phyloP scores from a whole-genome alignment of 306 rosid genomes.

The Cyamopsis tetragonoloba region DNA sequence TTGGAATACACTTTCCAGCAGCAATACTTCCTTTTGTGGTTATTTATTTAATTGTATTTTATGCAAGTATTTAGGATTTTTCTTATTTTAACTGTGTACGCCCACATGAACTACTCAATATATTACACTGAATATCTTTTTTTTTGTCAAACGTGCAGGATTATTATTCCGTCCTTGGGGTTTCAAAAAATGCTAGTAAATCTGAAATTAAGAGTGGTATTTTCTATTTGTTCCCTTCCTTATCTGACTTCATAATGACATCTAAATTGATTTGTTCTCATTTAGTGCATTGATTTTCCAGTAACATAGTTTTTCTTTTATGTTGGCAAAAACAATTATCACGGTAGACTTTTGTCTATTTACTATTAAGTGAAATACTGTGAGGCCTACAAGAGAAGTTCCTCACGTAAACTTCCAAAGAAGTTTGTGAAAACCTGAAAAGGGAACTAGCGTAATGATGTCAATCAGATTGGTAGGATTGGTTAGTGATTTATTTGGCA shows the following conservation, averaged over 20 bases:
- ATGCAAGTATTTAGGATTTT: neutral
- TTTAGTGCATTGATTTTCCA: neutral
- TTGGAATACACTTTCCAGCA: constrained; percentile 8
- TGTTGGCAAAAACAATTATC: neutral
- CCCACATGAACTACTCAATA: neutral
- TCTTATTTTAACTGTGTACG: neutral
- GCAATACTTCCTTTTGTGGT: neutral
- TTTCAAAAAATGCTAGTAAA: constrained; percentile 79
- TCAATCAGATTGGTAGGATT: neutral
- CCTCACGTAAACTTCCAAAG: neutral
- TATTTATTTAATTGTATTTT: neutral
- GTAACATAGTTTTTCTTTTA: neutral
- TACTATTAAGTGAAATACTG: neutral
- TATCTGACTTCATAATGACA: neutral
- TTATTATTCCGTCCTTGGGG: constrained; percentile 84
- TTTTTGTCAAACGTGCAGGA: constrained; percentile 55
- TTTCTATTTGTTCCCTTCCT: constrained; percentile 12
- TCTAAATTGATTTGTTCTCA: neutral
- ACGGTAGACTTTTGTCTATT: neutral
- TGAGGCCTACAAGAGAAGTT: neutral
- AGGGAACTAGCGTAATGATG: neutral
- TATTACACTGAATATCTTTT: constrained; percentile 9
- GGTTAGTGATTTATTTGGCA: neutral
- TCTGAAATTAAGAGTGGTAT: constrained; percentile 89
- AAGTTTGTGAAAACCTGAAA: neutral